Conservation (phyloP, 495 filamentous ascomycete species). For the Mycothermus thermophilus region DNA sequence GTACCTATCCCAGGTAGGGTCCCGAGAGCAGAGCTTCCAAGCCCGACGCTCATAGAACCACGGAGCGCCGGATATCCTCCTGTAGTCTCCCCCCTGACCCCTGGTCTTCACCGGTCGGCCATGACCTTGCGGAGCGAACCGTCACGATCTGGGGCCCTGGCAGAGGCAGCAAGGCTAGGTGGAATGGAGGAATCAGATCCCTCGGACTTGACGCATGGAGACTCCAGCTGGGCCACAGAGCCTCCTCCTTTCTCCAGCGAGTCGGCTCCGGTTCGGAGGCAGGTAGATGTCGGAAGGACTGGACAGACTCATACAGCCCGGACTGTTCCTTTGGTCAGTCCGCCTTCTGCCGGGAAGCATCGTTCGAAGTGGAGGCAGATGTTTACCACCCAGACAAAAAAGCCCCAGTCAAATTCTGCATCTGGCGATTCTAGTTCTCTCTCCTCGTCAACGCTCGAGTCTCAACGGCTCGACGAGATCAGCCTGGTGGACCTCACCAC, state of each 20-base stretch:
- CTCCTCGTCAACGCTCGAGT: conserved; percentile 17
- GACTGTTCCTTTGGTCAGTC: conserved; percentile 6
- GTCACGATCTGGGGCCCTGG: not conserved
- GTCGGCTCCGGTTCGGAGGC: conserved; percentile 1
- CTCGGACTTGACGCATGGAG: not conserved
- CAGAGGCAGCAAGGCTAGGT: not conserved
- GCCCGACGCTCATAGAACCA: conserved; percentile 1
- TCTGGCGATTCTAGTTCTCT: conserved; percentile 20
- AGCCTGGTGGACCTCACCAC: no score
- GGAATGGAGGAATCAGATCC: no score
- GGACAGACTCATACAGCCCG: conserved; percentile 4
- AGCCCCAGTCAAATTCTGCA: conserved; percentile 5
- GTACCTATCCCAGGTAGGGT: not conserved
- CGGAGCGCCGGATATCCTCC: not conserved
- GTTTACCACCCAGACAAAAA: conserved; percentile 16
- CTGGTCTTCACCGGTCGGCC: not conserved
- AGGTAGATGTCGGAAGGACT: not conserved
- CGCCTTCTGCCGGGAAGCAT: conserved; percentile 14
- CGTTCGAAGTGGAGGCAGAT: conserved; percentile 21
- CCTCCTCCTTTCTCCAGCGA: conserved; percentile 4
- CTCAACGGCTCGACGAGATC: conserved; percentile 22
- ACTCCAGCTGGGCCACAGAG: conserved; percentile 4
- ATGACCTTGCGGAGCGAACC: conserved; percentile 1
- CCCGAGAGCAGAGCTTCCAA: not conserved
- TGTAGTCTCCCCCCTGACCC: conserved; percentile 2